These are phyloP conservation scores for Acacia concinna DNA, from an alignment of 331 rosid genomes.

Conservation along the genomic window DNA sequence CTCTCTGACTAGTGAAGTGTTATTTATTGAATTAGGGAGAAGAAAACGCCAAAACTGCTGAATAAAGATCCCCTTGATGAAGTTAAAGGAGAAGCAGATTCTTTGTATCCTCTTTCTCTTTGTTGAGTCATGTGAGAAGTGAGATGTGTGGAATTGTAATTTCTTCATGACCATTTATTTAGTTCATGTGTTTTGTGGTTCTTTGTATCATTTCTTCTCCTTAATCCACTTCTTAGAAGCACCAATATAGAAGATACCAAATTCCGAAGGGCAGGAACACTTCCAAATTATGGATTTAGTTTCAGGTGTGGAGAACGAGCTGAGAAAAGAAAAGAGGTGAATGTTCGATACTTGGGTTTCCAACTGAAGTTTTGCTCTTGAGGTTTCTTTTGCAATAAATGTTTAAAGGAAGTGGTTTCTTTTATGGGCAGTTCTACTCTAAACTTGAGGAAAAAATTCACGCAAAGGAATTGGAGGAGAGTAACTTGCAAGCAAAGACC, in stretches of 20 bases:
- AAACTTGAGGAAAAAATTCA: conserved; percentile 97
- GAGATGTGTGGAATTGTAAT: not conserved
- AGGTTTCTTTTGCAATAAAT: conserved; percentile 25
- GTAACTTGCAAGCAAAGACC: conserved; percentile 79
- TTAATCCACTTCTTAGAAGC: conserved; percentile 54
- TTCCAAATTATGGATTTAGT: conserved; percentile 93
- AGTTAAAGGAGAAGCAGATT: conserved; percentile 63
- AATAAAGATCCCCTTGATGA: conserved; percentile 50
- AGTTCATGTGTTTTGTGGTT: not conserved
- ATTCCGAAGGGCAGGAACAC: conserved; percentile 59
- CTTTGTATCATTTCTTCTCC: conserved; percentile 39
- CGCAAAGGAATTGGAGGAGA: conserved; percentile 94
- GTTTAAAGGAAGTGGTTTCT: conserved; percentile 7
- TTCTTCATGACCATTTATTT: conserved; percentile 10
- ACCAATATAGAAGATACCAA: conserved; percentile 68
- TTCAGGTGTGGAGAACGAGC: conserved; percentile 97
- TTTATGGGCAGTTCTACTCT: conserved; percentile 78
- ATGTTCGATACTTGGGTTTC: conserved; percentile 22
- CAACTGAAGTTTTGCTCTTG: conserved; percentile 21
- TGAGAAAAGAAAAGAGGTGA: conserved; percentile 86
- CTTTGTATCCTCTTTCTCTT: conserved; percentile 78
- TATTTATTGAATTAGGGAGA: conserved; percentile 60
- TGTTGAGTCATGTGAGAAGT: conserved; percentile 17
- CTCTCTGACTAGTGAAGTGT: conserved; percentile 30
- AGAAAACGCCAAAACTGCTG: conserved; percentile 46